Evolutionary conservation across 306 rosid species (phyloP).

Genomic region (Sophora flavescens): DNA sequence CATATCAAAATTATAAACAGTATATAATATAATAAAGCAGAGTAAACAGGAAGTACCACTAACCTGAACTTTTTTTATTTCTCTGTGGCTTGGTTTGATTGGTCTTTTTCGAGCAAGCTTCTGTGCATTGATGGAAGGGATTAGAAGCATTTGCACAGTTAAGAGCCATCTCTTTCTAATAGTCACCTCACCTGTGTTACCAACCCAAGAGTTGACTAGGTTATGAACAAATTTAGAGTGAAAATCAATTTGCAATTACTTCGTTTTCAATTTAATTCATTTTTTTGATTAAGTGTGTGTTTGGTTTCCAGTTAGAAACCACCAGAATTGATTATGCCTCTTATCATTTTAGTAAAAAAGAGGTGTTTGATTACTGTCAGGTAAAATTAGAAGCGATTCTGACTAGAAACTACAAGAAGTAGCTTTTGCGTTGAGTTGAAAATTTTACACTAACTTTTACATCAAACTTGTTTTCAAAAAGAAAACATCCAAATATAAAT

Average conservation of each 20-base stretch:
- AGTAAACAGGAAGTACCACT: background rate
- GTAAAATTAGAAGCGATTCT: too few relatives aligned
- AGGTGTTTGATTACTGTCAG: too few relatives aligned
- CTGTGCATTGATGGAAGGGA: conserved; percentile 88
- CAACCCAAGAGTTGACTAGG: background rate
- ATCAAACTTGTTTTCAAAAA: too few relatives aligned
- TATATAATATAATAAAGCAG: background rate
- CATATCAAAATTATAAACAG: background rate
- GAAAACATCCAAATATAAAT: too few relatives aligned
- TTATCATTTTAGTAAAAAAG: too few relatives aligned
- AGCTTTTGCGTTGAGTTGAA: too few relatives aligned
- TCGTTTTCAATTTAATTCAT: too few relatives aligned
- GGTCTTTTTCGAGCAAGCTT: conserved; percentile 64
- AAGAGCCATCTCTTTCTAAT: conserved; percentile 57
- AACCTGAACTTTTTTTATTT: conserved; percentile 68
- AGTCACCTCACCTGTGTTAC: conserved; percentile 17
- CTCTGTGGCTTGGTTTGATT: conserved; percentile 54
- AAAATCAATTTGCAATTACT: background rate
- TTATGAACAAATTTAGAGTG: background rate
- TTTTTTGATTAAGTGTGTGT: too few relatives aligned
- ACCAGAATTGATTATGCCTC: too few relatives aligned
- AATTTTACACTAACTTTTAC: too few relatives aligned
- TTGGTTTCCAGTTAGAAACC: too few relatives aligned
- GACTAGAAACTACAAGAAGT: too few relatives aligned
- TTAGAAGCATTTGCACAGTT: conserved; percentile 65